Conservation (phyloP, 495 filamentous ascomycete genomes). For the Bombardia bombarda region DNA sequence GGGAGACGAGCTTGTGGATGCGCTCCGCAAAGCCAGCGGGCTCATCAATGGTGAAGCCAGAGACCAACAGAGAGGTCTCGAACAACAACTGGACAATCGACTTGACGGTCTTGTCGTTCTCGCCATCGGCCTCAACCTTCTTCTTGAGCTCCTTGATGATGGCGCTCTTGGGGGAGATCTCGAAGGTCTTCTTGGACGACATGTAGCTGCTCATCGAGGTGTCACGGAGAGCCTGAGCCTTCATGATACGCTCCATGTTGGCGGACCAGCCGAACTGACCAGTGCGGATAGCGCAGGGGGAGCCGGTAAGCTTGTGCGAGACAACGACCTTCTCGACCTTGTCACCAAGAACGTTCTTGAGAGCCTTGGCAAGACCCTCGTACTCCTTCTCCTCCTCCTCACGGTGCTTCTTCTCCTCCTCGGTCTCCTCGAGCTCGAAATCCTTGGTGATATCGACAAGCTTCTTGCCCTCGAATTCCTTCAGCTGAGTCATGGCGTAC, state of each 20-base stretch:
- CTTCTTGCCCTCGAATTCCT: conserved; percentile 99
- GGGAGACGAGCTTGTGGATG: conserved; percentile 96
- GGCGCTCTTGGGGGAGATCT: conserved; percentile 96
- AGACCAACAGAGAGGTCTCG: conserved; percentile 97
- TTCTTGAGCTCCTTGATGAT: conserved; percentile 99
- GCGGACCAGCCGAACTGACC: conserved; percentile 99
- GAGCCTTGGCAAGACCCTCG: conserved; percentile 83
- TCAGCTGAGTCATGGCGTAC: conserved; percentile 99
- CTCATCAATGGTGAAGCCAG: conserved; percentile 99
- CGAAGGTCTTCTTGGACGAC: conserved; percentile 99
- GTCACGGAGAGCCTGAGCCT: conserved; percentile 98
- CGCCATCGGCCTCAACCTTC: conserved; percentile 94
- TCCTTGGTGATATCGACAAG: conserved; percentile 99
- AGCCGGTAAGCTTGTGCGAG: conserved; percentile 90
- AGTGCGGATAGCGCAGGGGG: conserved; percentile 97
- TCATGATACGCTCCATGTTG: conserved; percentile 99
- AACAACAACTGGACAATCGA: conserved; percentile 95
- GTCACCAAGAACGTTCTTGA: conserved; percentile 98
- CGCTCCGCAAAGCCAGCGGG: conserved; percentile 95
- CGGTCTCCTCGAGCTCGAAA: conserved; percentile 99
- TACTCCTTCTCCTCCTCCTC: conserved; percentile 97
- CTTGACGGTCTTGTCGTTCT: conserved; percentile 97
- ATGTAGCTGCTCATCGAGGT: conserved; percentile 99
- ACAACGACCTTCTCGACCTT: conserved; percentile 99
- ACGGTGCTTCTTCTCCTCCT: conserved; percentile 96